Conservation (phyloP, 305 asterid genomes). For the Rubia tinctorum region DNA sequence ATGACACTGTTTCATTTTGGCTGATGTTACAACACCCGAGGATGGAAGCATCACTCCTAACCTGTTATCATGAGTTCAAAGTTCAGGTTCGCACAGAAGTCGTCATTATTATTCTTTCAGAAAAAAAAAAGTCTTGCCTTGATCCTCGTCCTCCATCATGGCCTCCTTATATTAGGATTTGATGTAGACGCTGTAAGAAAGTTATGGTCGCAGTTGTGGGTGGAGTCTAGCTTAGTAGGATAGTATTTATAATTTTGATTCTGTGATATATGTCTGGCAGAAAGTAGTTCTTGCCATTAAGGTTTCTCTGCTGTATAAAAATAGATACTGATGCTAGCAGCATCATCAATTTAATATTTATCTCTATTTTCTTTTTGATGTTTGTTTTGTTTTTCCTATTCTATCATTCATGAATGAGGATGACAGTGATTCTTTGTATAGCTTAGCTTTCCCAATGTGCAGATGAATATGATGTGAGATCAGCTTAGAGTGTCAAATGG, state of each 20-base stretch:
- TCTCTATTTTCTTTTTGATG: not conserved
- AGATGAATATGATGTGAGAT: no score
- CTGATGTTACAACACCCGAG: not conserved
- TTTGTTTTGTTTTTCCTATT: no score
- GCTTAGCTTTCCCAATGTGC: no score
- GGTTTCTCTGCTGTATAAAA: not conserved
- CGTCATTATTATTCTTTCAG: not conserved
- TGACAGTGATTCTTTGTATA: no score
- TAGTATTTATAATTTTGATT: not conserved
- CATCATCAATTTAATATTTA: not conserved
- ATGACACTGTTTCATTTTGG: not conserved
- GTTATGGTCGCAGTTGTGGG: not conserved
- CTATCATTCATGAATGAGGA: not conserved
- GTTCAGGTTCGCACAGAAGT: not conserved
- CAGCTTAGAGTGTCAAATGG: no score
- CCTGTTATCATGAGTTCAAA: not conserved
- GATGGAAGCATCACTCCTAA: not conserved
- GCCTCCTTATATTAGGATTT: not conserved
- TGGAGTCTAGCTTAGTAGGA: not conserved
- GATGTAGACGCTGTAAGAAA: not conserved
- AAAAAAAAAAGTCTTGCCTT: not conserved
- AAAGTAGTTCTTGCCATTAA: not conserved
- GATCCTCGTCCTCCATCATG: not conserved
- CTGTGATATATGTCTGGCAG: not conserved
- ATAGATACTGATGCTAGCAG: not conserved